Base-by-base conservation (phyloP, 306 rosid genomes). In the Boehmeria nivea region DNA sequence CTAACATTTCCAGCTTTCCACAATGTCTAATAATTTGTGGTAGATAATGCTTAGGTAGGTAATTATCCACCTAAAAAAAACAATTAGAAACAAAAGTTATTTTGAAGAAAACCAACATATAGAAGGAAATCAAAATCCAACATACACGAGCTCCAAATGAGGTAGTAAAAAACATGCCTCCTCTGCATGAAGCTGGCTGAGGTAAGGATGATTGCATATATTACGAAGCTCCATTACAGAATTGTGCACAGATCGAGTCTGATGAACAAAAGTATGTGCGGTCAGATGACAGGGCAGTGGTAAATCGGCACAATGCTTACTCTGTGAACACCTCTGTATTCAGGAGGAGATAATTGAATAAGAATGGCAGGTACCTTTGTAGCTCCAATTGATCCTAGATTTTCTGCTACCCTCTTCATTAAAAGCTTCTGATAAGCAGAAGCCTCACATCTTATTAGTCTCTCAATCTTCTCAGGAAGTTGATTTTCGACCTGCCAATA, bases 1-100 rank as follows among this genome's bases (percentile, higher is more conserved):
- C 99, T 76, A 93, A 75, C 96, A 83, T 93, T 81, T 93, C 99
- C 65, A 93, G 96, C 83, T 93, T 93, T 75, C 99, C 99, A 72
- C 99, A 93, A 28, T 80, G 96, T 64, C 99, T 85, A 58, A 93
- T 27, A 72, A 88, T 57, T 8, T 94, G 88, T 37, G 96, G 99
- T 60, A 93, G 86, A 82, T 85, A 93, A 76, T 93, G 99, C 78
- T 67, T 79, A 38, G 96, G 99, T 70, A 93, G 78, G 15, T 67
- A 85, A 72, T 36, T 77, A 72, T 93, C 96, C 73, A 93, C 83
- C 99, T 93, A 66, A 54, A 73, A 66, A 22, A 34, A 54, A 51
- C 24, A 69, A 69, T 18, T n/a, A 57, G 43, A 69, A 23, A 23
- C 40, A 44, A 21, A 43, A 27, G 16, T 36, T 51, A 43, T 37